Base-by-base conservation (phyloP, 176 grass and related monocot genomes). In the Musa itinerans region DNA sequence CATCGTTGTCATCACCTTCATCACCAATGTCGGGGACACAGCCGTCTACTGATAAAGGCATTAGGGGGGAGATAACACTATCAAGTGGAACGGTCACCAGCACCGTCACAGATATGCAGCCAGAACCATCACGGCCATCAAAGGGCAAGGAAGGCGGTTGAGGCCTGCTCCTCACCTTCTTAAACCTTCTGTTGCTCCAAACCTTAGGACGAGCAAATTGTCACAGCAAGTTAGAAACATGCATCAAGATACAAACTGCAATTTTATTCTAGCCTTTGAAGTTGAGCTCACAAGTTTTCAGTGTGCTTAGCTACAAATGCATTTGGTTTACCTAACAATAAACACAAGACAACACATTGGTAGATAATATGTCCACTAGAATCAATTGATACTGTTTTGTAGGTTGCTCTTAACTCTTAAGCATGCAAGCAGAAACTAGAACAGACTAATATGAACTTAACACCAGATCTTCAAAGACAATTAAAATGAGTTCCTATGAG, bases 161-260 rank as follows among this genome's bases (percentile, higher is more conserved):
- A 80, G 83, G 69, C 14, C 83, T 59, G 25, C 90, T 87, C 59
- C 79, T 92, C 87, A 81, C 84, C 79, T 92, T 92, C 86, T 69
- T 92, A 76, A 87, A 82, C 50, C 73, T 84, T 50, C 79, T 82
- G 69, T 92, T 92, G 86, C 90, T 92, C 90, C 90, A 92, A 24
- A 89, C 90, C 90, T 92, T 43, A 12, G 6, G 9, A 11, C 50
- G 8, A 78, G 21, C 3, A 72, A 54, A 72, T 43, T 43, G 15
- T 34, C 34, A 43, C 34, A 43, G 34, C 4, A 43, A 43, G 34
- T 43, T 6, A 43, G 34, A 43, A 54, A 29, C 83, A 81, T 14
- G 83, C 77, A 22, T 27, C 14, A 11, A 2, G 5, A 43, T 8
- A 15, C 10, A 16, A 12, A 3, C 4, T 48, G 11, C 8, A 7